Base-by-base conservation (phyloP, 768 basidiomycete genomes). In the Kwoniella shandongensis region DNA sequence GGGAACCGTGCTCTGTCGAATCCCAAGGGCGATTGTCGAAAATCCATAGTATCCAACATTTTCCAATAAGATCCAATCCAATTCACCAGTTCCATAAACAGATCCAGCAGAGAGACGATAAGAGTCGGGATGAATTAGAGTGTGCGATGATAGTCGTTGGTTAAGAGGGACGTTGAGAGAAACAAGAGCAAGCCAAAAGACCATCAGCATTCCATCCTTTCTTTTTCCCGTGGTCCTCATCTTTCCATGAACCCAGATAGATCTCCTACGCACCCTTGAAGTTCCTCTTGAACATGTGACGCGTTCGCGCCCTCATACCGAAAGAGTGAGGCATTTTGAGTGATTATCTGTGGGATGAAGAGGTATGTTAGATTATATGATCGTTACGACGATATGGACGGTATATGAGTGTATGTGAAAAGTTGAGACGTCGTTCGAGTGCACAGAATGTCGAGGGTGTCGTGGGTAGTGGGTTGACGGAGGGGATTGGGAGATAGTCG, bases 301-400 rank as follows among this genome's bases (percentile, higher is more conserved):
- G 92, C 87, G 94, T 98, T 73, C 94, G 92, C 88, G 94, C 94
- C 78, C 94, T 88, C 83, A 93, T 90, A 90, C 94, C 94, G 85
- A 87, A 99, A 56, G 94, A 97, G 90, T 97, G 91, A 83, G 94
- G 94, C 94, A 99, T 97, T 54, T 76, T 70, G 70, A 51, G 39
- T 58, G 51, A 66, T 41, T 45, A 56, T 56, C 54, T 56, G 30
- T 50, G 42, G 6, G 25, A 12, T 10, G 38, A 22, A 32, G n/a
- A n/a, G n/a, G n/a, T n/a, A n/a, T n/a, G n/a, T n/a, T n/a, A n/a
- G n/a, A n/a, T n/a, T n/a, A n/a, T n/a, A n/a, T n/a, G n/a, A n/a
- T n/a, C n/a, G n/a, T n/a, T n/a, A n/a, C n/a, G n/a, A n/a, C n/a
- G n/a, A n/a, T n/a, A n/a, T n/a, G n/a, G n/a, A n/a, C n/a, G n/a